Evolutionary conservation across 352 stramenopile genomes (phyloP).

Genomic region (Globisporangium solare): DNA sequence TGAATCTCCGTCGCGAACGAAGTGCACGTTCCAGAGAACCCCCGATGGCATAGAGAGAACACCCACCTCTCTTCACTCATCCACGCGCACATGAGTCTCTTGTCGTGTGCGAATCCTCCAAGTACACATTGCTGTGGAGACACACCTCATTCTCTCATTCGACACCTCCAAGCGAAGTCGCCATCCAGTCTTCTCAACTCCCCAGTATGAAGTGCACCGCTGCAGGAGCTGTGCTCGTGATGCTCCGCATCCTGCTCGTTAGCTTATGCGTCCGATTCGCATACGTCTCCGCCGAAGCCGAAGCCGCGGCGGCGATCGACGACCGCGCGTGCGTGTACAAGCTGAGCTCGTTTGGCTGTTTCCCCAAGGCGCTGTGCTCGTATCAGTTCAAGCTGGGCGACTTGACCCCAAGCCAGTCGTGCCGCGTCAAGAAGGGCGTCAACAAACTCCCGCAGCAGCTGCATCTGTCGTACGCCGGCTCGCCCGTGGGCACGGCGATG

Average conservation of each 20-base stretch:
- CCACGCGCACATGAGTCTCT: no score
- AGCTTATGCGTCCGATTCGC: not conserved
- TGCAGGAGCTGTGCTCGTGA: no score
- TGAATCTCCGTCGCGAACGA: not conserved
- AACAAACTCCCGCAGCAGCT: constrained; percentile 56
- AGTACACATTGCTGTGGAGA: no score
- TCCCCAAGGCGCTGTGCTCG: constrained; percentile 26
- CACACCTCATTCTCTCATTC: no score
- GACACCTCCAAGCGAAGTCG: no score
- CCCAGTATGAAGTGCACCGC: no score
- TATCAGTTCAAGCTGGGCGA: constrained; percentile 36
- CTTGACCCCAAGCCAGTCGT: constrained; percentile 38
- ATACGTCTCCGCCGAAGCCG: not conserved
- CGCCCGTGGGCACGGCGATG: constrained; percentile 42
- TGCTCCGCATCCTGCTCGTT: not conserved
- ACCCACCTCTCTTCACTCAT: not conserved
- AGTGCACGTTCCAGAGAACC: not conserved
- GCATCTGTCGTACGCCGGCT: constrained; percentile 48
- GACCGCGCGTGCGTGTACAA: constrained; percentile 28
- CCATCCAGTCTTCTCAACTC: no score
- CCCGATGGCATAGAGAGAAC: not conserved
- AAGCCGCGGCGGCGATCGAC: constrained; percentile 12
- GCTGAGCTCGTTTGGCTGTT: constrained; percentile 21
- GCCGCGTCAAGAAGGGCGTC: constrained; percentile 28
- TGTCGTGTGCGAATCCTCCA: no score